Base-by-base conservation (phyloP, 352 stramenopile genomes). In the Phytophthora boehmeriae region DNA sequence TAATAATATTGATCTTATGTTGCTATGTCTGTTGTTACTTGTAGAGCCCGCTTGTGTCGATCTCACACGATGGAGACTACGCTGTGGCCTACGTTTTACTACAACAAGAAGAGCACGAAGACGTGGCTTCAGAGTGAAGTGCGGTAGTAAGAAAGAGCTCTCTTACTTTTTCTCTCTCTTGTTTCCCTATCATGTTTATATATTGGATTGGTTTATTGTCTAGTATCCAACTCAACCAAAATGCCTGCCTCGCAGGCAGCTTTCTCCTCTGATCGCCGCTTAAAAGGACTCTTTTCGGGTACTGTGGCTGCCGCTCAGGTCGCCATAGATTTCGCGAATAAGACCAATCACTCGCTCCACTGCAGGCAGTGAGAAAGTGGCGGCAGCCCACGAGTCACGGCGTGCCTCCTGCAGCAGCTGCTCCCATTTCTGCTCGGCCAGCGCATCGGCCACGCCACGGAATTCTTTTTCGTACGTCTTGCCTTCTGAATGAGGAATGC, bases 21-120 rank as follows among this genome's bases (percentile, higher is more conserved):
- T 22, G 19, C 9, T 22, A 4, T 8, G 16, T 17, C 19, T 44
- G n/a, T 27, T 74, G 22, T 3, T 49, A 25, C 19, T 20, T 58
- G 8, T 49, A 93, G 79, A 77, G 82, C 0, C 46, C 80, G 10
- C 76, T 84, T 41, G 83, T 93, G 25, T 93, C 84, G 38, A 69
- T 95, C 27, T 93, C 84, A 9, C 87, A 95, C 42, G 87, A 95
- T 53, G 71, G 79, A n/a, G 78, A 93, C 63, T 93, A 93, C 66
- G 86, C 87, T 10, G 54, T 93, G 30, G 87, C 87, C 5, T 89
- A 89, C 47, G 87, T 95, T 39, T 60, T 95, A 17, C 65, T 95
- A 22, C 75, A 90, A 49, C 82, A 90, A 39, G 55, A 69, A 22
- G 22, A 23, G 25, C n/a, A 23, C 17, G 47, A 68, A 10, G 58